Evolutionary conservation across 2,329 filamentous ascomycete species (phyloP), one percentile per base, ranked within the genome.

Genomic region (Verticillium longisporum): DNA sequence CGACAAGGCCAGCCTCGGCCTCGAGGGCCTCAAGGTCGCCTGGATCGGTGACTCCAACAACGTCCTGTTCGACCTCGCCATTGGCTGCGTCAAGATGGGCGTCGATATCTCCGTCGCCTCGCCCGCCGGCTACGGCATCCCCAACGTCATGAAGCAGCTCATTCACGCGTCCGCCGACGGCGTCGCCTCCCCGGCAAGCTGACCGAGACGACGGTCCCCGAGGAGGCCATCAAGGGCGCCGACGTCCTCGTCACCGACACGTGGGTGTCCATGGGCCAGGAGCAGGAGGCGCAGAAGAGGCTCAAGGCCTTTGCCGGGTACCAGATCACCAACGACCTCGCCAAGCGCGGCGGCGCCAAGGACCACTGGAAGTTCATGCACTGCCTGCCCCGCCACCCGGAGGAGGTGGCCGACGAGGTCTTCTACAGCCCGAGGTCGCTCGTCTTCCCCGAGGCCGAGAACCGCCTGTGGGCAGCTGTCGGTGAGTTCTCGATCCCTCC

Each of bases 41-140:
- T 99, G 95, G 95, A 82, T 99, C 55, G 94, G 94, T 59, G 94
- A 99, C 72, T 92, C 92, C 11, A 99, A 98, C 79, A 99, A 99
- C 68, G 94, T 99, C 33, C 85, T 98, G 31, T 97, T 93, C 71
- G 94, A 99, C 72, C 83, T 98, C 60, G 92, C 93, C 57, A 94
- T 95, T 67, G 93, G 85, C 50, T 92, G 90, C 61, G 80, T 90
- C 68, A 98, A 97, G 78, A 84, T 94, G 68, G 95, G 95, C 55
- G 86, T 97, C 32, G 83, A 96, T 68, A 83, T 99, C 64, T 80
- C 91, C 1, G 92, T 98, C 41, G 95, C 95, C 13, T 93, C 94
- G 0, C 95, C 95, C 21, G 78, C 82, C 63, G 92, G 90, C 56
- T 98, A 96, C 72, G 85, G 86, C 58, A 96, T 98, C 64, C 92